A percentile compares a stretch with the other conserved stretches of the same genome.
phyloP scores from a whole-genome alignment of 345 rosid species.

The Populus nigra region DNA sequence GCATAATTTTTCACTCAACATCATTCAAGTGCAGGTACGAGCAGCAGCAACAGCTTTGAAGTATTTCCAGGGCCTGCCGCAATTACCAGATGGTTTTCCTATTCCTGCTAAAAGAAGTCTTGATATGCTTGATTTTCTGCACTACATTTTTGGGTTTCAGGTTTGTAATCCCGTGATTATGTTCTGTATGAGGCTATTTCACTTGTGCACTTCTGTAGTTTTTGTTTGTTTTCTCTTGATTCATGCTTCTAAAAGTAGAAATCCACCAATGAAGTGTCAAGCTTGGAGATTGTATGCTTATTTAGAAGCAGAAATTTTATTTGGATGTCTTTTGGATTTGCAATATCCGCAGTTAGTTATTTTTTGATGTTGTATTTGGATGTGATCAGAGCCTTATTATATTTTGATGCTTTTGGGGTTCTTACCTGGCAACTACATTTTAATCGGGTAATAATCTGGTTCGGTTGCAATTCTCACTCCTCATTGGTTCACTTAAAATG shows the following conservation, averaged over 20 bases:
- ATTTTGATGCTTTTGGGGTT: neutral
- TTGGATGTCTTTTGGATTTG: neutral
- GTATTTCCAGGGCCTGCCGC: slow-evolving; percentile 67
- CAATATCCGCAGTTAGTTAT: neutral
- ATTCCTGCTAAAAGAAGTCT: slow-evolving; percentile 64
- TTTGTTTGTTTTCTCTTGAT: neutral
- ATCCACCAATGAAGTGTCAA: neutral
- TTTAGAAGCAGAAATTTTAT: neutral
- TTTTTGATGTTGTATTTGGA: neutral
- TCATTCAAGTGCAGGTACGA: slow-evolving; percentile 52
- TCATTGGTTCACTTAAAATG: too few species aligned
- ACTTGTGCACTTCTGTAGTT: neutral
- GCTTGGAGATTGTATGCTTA: neutral
- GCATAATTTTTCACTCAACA: slow-evolving; percentile 10
- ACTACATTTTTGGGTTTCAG: slow-evolving; percentile 91
- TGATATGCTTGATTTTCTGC: slow-evolving; percentile 88
- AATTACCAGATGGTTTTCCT: slow-evolving; percentile 62
- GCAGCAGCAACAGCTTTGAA: slow-evolving; percentile 73
- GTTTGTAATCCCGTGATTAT: slow-evolving; percentile 38
- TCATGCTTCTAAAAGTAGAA: neutral
- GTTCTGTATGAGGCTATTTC: neutral
- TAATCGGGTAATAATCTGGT: neutral
- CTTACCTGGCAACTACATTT: neutral
- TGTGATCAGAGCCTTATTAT: neutral
- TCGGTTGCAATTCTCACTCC: neutral